Evolutionary conservation across 352 stramenopile species (phyloP), one percentile per base, ranked within the genome.

Genomic region (Phytophthora sp.): DNA sequence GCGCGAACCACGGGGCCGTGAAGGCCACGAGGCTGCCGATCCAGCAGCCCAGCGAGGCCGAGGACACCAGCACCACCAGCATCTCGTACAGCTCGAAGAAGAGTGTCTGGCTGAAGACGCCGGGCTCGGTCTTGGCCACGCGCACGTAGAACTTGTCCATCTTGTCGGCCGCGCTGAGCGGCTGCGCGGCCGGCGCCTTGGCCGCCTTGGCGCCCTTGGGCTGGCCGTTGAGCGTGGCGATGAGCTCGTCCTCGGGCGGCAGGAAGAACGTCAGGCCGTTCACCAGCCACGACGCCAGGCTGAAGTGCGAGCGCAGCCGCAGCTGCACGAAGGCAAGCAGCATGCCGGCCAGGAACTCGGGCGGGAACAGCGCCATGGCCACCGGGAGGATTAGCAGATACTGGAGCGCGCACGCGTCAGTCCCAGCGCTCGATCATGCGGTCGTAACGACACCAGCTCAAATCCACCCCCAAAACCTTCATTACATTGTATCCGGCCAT

Each of bases 21-120:
- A 84, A 84, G n/a, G 59, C 62, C 26, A 88, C 31, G 31, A 75
- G 32, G 43, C 82, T 77, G 38, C 76, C 74, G 46, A 82, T 48
- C n/a, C 54, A 66, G 52, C 77, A 84, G 10, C 72, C 76, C 3
- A 83, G 26, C 7, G 84, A 65, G 21, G 76, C 78, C 18, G 82
- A 91, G 17, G 77, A 85, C 34, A 79, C 66, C 20, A 92, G 65
- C 35, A 92, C 75, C 41, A 94, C 76, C 26, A 94, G 70, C 77
- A 89, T 91, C 67, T 94, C 84, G 74, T 89, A 91, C 21, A 94
- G 70, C 66, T 94, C 84, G 54, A 80, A 92, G 71, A 92, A 94
- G 28, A 94, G 63, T 59, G 80, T 90, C 55, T 94, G 82, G 43
- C 68, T 65, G 55, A 94, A 88, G 6, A 88, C 66, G 27, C 79